Evolutionary conservation across 2,329 filamentous ascomycete species (phyloP), one percentile per base, ranked within the genome.

Genomic region (Clonostachys sp.): DNA sequence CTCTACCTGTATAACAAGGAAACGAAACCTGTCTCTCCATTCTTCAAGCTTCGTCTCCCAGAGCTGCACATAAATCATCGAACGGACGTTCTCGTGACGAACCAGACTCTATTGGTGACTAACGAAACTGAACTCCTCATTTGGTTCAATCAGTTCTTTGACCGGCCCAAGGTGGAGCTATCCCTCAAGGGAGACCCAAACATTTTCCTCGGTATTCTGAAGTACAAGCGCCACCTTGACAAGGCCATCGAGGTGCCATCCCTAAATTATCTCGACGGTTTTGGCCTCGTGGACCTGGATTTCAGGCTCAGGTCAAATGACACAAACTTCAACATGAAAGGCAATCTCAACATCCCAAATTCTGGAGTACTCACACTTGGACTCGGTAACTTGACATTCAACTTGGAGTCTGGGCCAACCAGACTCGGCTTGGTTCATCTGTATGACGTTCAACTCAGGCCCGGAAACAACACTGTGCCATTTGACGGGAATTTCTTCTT

Each of bases 361-460:
- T 58, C 61, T 34, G 71, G 72, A 4, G 57, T 64, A 1, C 58
- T 77, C 3, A 64, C 64, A 1, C 66, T 77, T 6, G 68, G 65
- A 1, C 59, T 74, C 5, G 73, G 74, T 13, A 70, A 77, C 53
- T 44, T 76, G n/a, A 70, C 69, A 0, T 63, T 75, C 16, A 71
- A 74, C 41, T 46, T 76, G n/a, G 55, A 65, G 46, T 66, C 64
- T 0, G 70, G 68, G 5, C 60, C 67, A n/a, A 49, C 69, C 12
- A 58, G 57, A 12, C 51, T 76, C 7, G 73, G 73, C 6, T 52
- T 64, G 2, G 61, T 71, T 16, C 59, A 59, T 14, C 48, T 73
- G 5, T 60, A 64, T 45, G 62, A 75, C 36, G 59, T 74, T 2
- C 33, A 61, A 0, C 59, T 78, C 5, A 61, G 62, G n/a, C 71